Evolutionary conservation across 1,284 basidiomycete genomes (phyloP).

Genomic region (Mycocalia duriaeana): DNA sequence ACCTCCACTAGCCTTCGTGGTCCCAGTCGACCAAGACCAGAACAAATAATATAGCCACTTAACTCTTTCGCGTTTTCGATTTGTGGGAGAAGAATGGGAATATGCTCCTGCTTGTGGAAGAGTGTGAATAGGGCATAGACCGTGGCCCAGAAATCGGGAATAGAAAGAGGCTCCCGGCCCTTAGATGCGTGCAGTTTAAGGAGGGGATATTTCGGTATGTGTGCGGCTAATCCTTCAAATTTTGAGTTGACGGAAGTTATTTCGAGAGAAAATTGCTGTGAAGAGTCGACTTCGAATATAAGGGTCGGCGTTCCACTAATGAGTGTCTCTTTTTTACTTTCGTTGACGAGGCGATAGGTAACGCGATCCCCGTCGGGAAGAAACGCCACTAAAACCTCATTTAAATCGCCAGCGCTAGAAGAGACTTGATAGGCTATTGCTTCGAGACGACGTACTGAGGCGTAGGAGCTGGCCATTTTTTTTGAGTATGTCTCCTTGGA

Average conservation of each 20-base stretch:
- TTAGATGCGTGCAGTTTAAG: constrained; percentile 16
- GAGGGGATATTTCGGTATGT: constrained; percentile 23
- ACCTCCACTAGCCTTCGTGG: constrained; percentile 3
- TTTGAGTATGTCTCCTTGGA: not conserved
- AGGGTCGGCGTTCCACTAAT: constrained; percentile 16
- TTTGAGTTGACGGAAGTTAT: constrained; percentile 21
- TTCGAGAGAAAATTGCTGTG: constrained; percentile 16
- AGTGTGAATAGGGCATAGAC: constrained; percentile 25
- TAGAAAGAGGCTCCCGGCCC: constrained; percentile 11
- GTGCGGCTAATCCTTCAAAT: constrained; percentile 21
- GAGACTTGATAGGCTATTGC: constrained; percentile 18
- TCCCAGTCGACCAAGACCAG: constrained; percentile 21
- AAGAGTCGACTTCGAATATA: constrained; percentile 12
- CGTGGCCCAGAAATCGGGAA: constrained; percentile 22
- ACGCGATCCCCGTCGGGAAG: constrained; percentile 22
- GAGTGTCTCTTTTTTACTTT: constrained; percentile 11
- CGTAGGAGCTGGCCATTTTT: constrained; percentile 9
- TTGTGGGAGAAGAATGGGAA: constrained; percentile 17
- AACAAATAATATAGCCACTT: constrained; percentile 18
- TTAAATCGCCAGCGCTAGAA: constrained; percentile 4
- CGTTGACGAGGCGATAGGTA: constrained; percentile 9
- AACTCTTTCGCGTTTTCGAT: constrained; percentile 20
- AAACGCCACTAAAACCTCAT: constrained; percentile 15
- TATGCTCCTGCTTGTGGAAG: constrained; percentile 23
- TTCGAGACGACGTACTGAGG: constrained; percentile 15